Base-by-base conservation (phyloP, 1,139 yeast genomes). In the Suhomyces bolitotheri region DNA sequence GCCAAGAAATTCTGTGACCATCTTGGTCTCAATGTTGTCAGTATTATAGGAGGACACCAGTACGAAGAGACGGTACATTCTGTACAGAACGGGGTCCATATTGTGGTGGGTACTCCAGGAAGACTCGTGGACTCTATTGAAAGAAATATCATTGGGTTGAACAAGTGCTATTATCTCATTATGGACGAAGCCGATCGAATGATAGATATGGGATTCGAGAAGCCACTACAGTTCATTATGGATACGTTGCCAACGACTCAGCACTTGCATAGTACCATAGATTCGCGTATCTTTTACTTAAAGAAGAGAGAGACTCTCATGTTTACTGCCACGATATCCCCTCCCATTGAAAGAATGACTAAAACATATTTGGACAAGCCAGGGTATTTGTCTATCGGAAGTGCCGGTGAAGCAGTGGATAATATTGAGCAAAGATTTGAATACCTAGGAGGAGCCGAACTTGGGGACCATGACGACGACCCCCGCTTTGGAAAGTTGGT, bases 161-260 rank as follows among this genome's bases (percentile, higher is more conserved):
- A 64, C 30, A 78, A 78, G 43, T 79, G 95, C 45, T 73, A 73
- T 43, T 85, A 80, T 46, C 64, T 90, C 12, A 81, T 87, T 2
- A 71, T 89, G 69, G 97, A 90, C 63, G 97, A 90, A 60, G 96
- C 96, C 1, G 97, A 90, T 58, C 71, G 89, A 51, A 90, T 90
- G 97, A 82, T 92, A 28, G 96, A 90, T 55, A 73, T 90, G 76
- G 97, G 97, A 2, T 90, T 92, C 57, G 96, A 89, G 51, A 85
- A 78, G 31, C 88, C 88, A 46, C 73, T 92, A 29, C 75, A 73
- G 23, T 66, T 71, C 19, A 76, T 92, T 13, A 60, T 86, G 38
- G 64, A 64, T 7, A 58, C 62, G 16, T 59, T 80, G 22, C 87
- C 68, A 6, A 60, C 54, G 1, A 41, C 61, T 1, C 51, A 53